Conservation (phyloP, 352 stramenopile species). For the Phytophthora citricola region DNA sequence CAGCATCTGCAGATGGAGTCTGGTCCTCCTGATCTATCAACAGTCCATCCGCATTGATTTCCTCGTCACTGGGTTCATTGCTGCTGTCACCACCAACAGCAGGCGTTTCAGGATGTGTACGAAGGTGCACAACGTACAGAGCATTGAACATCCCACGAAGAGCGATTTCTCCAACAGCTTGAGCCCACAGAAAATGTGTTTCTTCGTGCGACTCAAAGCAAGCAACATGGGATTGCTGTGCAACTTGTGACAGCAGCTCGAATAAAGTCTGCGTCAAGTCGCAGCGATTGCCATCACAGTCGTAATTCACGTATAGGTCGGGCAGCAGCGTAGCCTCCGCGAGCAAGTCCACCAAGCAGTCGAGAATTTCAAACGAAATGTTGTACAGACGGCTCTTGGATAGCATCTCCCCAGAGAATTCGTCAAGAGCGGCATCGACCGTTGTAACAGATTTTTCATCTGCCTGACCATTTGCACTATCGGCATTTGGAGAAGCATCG, state of each 20-base stretch:
- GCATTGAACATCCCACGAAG: constrained; percentile 79
- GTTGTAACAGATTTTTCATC: constrained; percentile 24
- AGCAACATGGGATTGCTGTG: constrained; percentile 64
- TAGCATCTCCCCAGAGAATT: constrained; percentile 69
- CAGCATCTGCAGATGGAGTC: constrained; percentile 3
- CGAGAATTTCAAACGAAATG: constrained; percentile 78
- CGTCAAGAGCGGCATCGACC: constrained; percentile 64
- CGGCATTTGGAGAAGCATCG: constrained; percentile 17
- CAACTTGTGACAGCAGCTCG: constrained; percentile 91
- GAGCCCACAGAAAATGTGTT: constrained; percentile 72
- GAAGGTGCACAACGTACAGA: constrained; percentile 74
- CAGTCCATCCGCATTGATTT: constrained; percentile 38
- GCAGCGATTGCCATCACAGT: constrained; percentile 98
- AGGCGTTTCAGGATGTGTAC: constrained; percentile 47
- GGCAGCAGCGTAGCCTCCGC: constrained; percentile 94
- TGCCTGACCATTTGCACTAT: constrained; percentile 1
- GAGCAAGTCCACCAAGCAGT: constrained; percentile 97
- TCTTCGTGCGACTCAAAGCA: constrained; percentile 80
- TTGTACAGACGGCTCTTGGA: constrained; percentile 59
- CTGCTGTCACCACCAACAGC: constrained; percentile 20
- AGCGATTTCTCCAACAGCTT: constrained; percentile 69
- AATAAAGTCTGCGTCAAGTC: constrained; percentile 94
- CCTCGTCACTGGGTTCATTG: constrained; percentile 31
- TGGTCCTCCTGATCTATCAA: constrained; percentile 38
- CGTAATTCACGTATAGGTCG: constrained; percentile 99